Percentiles rank a stretch among this genome's conserved stretches.
phyloP scores from a whole-genome alignment of 371 early-diverging fungal species.

The Globomyces sp. region DNA sequence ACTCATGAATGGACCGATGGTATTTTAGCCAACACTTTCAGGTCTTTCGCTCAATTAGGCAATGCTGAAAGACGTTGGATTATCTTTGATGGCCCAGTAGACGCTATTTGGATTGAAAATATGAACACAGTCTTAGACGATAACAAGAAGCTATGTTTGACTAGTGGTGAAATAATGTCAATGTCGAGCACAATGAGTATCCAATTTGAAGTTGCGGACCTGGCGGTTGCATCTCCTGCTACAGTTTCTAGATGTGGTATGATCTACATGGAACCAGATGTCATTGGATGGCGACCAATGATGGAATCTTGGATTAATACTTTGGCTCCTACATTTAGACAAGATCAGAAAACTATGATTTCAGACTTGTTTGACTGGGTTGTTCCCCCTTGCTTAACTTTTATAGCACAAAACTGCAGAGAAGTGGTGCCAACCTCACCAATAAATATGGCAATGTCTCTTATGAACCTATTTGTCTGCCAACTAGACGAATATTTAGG shows the following conservation, averaged over 20 bases:
- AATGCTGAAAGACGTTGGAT: slow-evolving; percentile 52
- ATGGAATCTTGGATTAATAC: slow-evolving; percentile 51
- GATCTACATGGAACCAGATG: slow-evolving; percentile 59
- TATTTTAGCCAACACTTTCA: slow-evolving; percentile 53
- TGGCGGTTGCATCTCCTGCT: slow-evolving; percentile 63
- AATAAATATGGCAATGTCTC: slow-evolving; percentile 44
- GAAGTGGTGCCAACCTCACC: slow-evolving; percentile 47
- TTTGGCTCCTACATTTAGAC: slow-evolving; percentile 32
- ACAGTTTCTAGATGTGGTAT: slow-evolving; percentile 65
- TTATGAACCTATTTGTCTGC: slow-evolving; percentile 52
- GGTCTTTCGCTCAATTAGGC: slow-evolving; percentile 49
- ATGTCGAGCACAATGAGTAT: slow-evolving; percentile 58
- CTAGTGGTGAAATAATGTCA: slow-evolving; percentile 60
- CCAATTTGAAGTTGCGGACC: slow-evolving; percentile 57
- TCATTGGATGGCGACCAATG: slow-evolving; percentile 52
- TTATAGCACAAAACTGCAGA: slow-evolving; percentile 39
- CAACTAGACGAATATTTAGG: slow-evolving; percentile 47
- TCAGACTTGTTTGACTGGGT: slow-evolving; percentile 50
- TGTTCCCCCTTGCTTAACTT: slow-evolving; percentile 45
- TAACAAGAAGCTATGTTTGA: slow-evolving; percentile 61
- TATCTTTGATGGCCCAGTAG: slow-evolving; percentile 63
- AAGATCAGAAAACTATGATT: slow-evolving; percentile 38
- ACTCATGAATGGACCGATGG: slow-evolving; percentile 66
- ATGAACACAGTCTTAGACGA: slow-evolving; percentile 66
- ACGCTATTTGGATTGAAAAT: slow-evolving; percentile 63